Conservation (phyloP, 495 filamentous ascomycete genomes). For the Xylaria acuta region DNA sequence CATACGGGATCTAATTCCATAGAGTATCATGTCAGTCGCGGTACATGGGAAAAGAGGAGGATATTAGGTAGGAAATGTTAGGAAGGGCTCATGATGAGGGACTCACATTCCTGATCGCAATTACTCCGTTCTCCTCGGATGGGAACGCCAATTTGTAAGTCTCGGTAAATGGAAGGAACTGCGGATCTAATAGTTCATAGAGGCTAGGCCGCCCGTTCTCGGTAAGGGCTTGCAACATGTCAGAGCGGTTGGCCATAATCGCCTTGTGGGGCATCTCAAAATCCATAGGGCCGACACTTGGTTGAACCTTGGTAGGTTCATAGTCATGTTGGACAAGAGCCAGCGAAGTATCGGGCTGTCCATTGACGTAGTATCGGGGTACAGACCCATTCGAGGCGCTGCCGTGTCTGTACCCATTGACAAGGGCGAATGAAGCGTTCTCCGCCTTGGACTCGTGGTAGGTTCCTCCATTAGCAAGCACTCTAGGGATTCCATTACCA, state of each 20-base stretch:
- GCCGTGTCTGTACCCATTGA: background rate
- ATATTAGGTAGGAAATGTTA: background rate
- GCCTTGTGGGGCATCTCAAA: background rate
- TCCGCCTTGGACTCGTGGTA: background rate
- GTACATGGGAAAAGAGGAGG: conserved; percentile 13
- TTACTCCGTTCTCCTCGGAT: conserved; percentile 6
- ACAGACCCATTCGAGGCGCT: background rate
- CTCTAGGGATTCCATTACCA: background rate
- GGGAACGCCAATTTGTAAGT: background rate
- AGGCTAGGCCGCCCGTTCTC: conserved; percentile 2
- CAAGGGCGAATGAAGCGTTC: background rate
- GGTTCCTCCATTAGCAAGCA: background rate
- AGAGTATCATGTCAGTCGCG: background rate
- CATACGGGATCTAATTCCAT: conserved; percentile 68
- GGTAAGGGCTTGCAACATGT: conserved; percentile 3
- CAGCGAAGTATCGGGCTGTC: background rate
- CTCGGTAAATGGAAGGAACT: conserved; percentile 14
- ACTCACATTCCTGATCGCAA: conserved; percentile 22
- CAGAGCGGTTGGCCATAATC: conserved; percentile 7
- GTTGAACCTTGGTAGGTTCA: background rate
- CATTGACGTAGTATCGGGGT: background rate
- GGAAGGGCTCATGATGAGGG: background rate
- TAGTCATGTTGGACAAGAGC: background rate
- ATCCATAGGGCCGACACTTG: conserved; percentile 1
- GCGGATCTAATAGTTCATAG: conserved; percentile 5